A percentile compares a stretch with the other conserved stretches of the same genome.
Conservation (phyloP, 208 protist species). For the Crithidia acanthocephali region DNA sequence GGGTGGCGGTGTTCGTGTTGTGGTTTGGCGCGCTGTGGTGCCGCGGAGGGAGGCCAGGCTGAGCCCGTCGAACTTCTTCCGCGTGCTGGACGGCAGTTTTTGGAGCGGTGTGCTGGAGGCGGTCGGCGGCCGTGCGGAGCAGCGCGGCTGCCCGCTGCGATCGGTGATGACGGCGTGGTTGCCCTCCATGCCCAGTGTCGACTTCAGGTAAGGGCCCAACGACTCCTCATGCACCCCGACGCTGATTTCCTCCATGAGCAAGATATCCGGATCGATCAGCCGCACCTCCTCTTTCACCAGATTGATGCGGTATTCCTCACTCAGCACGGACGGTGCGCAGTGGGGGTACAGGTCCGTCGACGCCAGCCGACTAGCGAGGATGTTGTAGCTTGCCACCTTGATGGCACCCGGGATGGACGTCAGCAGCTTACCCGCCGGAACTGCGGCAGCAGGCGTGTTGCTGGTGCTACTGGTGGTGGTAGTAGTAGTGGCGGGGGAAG, state of each 20-base stretch:
- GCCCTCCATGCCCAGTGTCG: constrained; percentile 52
- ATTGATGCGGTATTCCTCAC: constrained; percentile 75
- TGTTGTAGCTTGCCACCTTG: constrained; percentile 83
- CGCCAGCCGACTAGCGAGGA: constrained; percentile 73
- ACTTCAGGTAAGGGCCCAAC: constrained; percentile 61
- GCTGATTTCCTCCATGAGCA: constrained; percentile 82
- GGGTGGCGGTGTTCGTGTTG: background rate
- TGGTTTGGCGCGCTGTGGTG: background rate
- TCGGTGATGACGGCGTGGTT: constrained; percentile 82
- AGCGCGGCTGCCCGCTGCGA: constrained; percentile 47
- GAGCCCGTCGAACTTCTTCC: constrained; percentile 17
- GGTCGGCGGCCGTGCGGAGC: constrained; percentile 19
- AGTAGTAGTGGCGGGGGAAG: background rate
- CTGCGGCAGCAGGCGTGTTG: background rate
- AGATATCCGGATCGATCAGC: constrained; percentile 56
- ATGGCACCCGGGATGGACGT: constrained; percentile 34
- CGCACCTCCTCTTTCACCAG: constrained; percentile 70
- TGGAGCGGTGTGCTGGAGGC: background rate
- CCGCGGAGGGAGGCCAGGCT: constrained; percentile 6
- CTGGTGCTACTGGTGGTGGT: background rate
- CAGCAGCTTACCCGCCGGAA: constrained; percentile 1
- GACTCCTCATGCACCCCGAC: constrained; percentile 58
- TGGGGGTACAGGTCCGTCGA: constrained; percentile 75
- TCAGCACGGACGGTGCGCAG: constrained; percentile 65
- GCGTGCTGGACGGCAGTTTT: constrained; percentile 16